These are phyloP conservation scores for Thuja plicata DNA, from an alignment of 83 land plant species.

Conservation along the genomic window DNA sequence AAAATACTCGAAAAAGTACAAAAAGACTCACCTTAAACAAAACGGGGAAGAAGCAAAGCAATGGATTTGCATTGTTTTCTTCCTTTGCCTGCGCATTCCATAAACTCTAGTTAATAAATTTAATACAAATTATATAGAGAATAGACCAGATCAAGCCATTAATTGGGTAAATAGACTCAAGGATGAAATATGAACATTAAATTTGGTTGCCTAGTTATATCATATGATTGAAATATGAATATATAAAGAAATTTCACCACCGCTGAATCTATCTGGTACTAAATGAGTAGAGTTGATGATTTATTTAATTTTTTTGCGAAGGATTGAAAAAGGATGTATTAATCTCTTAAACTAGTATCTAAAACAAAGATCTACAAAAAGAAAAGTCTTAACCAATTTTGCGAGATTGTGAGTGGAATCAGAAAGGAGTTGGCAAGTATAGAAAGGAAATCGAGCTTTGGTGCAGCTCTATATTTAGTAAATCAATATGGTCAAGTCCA, in stretches of 20 bases:
- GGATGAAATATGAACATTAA: neutral
- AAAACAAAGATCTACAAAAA: too few relatives aligned
- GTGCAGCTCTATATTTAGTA: too few relatives aligned
- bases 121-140: neutral
- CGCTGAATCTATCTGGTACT: neutral
- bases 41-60: constrained; percentile 85
- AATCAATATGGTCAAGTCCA: too few relatives aligned
- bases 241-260: neutral
- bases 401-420: too few relatives aligned
- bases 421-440: too few relatives aligned
- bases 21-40: constrained; percentile 69
- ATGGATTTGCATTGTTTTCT: constrained; percentile 90
- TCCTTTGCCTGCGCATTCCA: constrained; percentile 58
- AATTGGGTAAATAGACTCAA: neutral
- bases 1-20: neutral
- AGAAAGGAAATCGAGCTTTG: too few relatives aligned
- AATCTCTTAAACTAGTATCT: too few relatives aligned
- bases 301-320: too few relatives aligned
- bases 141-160: neutral
- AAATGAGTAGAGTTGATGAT: neutral
- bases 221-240: neutral
- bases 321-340: too few relatives aligned
- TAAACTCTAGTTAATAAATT: constrained; percentile 8
- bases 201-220: neutral
- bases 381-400: too few relatives aligned